Conservation (phyloP, 2,329 filamentous ascomycete species). For the Fusarium falciforme region DNA sequence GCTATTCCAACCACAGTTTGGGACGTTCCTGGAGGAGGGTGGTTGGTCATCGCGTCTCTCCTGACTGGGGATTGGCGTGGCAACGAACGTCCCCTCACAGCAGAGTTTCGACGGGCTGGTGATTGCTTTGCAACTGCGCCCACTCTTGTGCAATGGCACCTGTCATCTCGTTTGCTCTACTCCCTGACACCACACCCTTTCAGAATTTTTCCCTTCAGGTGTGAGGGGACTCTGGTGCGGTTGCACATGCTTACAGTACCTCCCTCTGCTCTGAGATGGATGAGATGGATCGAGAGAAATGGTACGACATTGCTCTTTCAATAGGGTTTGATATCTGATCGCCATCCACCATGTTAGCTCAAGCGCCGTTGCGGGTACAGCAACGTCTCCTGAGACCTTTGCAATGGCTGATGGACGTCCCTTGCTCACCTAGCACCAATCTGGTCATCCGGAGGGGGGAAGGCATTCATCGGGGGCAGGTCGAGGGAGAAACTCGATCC, state of each 20-base stretch:
- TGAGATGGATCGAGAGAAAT: background rate
- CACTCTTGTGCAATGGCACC: constrained; percentile 24
- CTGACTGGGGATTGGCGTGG: constrained; percentile 30
- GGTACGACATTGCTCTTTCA: background rate
- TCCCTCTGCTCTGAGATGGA: background rate
- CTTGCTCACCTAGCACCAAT: background rate
- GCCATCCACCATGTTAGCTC: constrained; percentile 25
- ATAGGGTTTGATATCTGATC: constrained; percentile 22
- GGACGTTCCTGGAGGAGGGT: constrained; percentile 33
- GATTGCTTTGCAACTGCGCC: constrained; percentile 16
- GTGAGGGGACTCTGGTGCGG: constrained; percentile 1
- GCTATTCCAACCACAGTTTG: constrained; percentile 19
- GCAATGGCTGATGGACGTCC: background rate
- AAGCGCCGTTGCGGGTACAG: constrained; percentile 16
- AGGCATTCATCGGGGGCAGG: background rate
- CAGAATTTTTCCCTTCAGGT: background rate
- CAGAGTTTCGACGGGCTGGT: constrained; percentile 33
- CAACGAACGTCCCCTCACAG: constrained; percentile 10
- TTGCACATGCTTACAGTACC: constrained; percentile 14
- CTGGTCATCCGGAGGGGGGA: background rate
- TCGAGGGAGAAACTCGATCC: background rate
- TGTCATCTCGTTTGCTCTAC: constrained; percentile 26
- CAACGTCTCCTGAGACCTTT: constrained; percentile 49
- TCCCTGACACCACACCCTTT: constrained; percentile 38
- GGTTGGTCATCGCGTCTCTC: constrained; percentile 19